These are phyloP conservation scores for Elongisporangium undulatum DNA, from an alignment of 352 stramenopile genomes.

Conservation along the genomic window DNA sequence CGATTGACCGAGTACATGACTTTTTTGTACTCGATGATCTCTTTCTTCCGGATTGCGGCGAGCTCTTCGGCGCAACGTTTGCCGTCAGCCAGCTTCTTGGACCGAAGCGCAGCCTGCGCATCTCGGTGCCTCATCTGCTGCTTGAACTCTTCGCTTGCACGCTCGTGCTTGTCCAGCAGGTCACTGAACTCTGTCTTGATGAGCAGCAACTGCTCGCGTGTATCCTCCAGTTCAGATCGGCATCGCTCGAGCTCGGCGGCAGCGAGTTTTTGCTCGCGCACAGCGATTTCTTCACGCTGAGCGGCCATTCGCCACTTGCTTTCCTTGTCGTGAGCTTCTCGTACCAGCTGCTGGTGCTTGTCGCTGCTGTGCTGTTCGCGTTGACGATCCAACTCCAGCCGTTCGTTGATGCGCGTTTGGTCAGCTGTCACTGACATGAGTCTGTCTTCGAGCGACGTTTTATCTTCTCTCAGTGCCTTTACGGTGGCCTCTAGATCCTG, in stretches of 20 bases:
- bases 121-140: constrained; percentile 32
- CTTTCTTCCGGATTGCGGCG: constrained; percentile 32
- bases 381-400: constrained; percentile 30
- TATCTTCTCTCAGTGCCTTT: constrained; percentile 27
- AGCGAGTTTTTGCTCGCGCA: constrained; percentile 44
- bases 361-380: constrained; percentile 28
- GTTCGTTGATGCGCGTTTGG: constrained; percentile 21
- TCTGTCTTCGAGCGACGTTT: constrained; percentile 32
- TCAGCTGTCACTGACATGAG: constrained; percentile 26
- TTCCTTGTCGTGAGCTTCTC: constrained; percentile 40
- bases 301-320: constrained; percentile 33
- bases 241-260: constrained; percentile 20
- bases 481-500: constrained; percentile 31
- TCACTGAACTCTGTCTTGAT: constrained; percentile 66
- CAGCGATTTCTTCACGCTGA: constrained; percentile 39
- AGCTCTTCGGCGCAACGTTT: constrained; percentile 55
- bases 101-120: constrained; percentile 20
- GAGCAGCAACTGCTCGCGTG: constrained; percentile 40
- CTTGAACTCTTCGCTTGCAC: constrained; percentile 31
- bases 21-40: constrained; percentile 58
- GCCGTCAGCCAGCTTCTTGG: constrained; percentile 30
- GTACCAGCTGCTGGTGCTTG: constrained; percentile 19
- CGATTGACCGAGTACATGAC: constrained; percentile 60
- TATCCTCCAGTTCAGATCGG: constrained; percentile 29
- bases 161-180: constrained; percentile 50